phyloP scores from a whole-genome alignment of 2,329 filamentous ascomycete species.

The Fusarium napiforme region DNA sequence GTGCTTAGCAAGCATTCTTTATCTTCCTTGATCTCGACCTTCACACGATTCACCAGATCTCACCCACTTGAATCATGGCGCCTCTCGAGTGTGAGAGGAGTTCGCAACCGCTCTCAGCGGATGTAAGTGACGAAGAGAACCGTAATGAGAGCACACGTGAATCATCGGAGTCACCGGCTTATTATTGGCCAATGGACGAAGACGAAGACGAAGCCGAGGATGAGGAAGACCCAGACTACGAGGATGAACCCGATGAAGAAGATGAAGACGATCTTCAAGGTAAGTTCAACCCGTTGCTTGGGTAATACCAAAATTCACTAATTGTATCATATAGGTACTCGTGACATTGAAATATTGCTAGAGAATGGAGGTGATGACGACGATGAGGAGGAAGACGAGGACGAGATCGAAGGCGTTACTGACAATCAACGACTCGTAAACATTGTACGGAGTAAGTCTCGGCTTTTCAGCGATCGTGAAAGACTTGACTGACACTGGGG shows the following conservation, averaged over 20 bases:
- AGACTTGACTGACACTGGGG: slow-evolving; percentile 15
- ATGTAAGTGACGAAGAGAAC: slow-evolving; percentile 12
- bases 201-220: slow-evolving; percentile 51
- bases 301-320: neutral
- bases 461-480: neutral
- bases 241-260: slow-evolving; percentile 45
- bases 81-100: slow-evolving; percentile 13
- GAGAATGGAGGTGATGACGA: slow-evolving; percentile 35
- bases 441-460: slow-evolving; percentile 46
- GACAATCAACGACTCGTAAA: slow-evolving; percentile 47
- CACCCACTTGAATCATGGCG: slow-evolving; percentile 21
- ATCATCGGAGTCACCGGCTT: slow-evolving; percentile 23
- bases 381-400: slow-evolving; percentile 39
- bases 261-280: slow-evolving; percentile 42
- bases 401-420: slow-evolving; percentile 42
- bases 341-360: slow-evolving; percentile 33
- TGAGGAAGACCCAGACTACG: slow-evolving; percentile 46
- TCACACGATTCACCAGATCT: neutral
- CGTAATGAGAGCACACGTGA: slow-evolving; percentile 21
- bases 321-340: slow-evolving; percentile 16
- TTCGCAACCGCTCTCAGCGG: slow-evolving; percentile 1
- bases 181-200: slow-evolving; percentile 37
- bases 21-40: neutral
- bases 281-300: slow-evolving; percentile 1
- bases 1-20: slow-evolving; percentile 38